Evolutionary conservation across 2,329 filamentous ascomycete species (phyloP), one percentile per base, ranked within the genome.

Genomic region (Monosporascus sp.): DNA sequence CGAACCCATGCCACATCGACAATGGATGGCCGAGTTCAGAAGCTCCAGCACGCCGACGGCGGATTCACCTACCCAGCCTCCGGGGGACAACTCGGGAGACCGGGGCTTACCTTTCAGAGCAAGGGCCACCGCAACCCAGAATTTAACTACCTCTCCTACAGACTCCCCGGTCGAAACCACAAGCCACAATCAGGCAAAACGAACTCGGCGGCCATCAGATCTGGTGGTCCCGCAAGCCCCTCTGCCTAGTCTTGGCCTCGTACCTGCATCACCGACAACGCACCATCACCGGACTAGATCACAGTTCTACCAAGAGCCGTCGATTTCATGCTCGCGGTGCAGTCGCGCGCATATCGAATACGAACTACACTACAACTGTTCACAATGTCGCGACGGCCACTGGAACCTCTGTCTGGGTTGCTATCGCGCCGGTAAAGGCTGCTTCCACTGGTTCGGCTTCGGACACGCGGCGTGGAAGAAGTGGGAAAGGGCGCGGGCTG

Each of bases 401-500:
- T 96, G 87, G 76, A 87, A 92, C 65, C 75, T 97, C 11, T 97
- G 93, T 64, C 71, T 88, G 2, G 78, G 79, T 58, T 97, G 93
- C 72, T 97, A 95, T 68, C 84, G 90, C 27, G 67, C 75, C 14
- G 86, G 87, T 8, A 82, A 82, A 63, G 92, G 92, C 11, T 97
- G 93, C 67, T 76, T 83, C 18, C 83, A 94, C 66, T 97, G 91
- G 90, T 91, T 87, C 61, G 92, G 93, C 1, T 96, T 97, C 66
- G 89, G 89, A 3, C 79, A 87, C 60, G 80, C 81, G 5, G 90
- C 90, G 0, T 82, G 83, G 72, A 73, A 73, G 46, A 83, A 80
- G 55, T 93, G 88, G 76, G 83, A 88, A 54, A 76, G 75, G 61
- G 68, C 71, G 18, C 72, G 72, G 18, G 68, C 70, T 27, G 63